Percentiles rank a stretch among this genome's conserved stretches.
These are phyloP conservation scores for Bipolaris zeicola DNA, from an alignment of 2,329 filamentous ascomycete species.

Conservation along the genomic window DNA sequence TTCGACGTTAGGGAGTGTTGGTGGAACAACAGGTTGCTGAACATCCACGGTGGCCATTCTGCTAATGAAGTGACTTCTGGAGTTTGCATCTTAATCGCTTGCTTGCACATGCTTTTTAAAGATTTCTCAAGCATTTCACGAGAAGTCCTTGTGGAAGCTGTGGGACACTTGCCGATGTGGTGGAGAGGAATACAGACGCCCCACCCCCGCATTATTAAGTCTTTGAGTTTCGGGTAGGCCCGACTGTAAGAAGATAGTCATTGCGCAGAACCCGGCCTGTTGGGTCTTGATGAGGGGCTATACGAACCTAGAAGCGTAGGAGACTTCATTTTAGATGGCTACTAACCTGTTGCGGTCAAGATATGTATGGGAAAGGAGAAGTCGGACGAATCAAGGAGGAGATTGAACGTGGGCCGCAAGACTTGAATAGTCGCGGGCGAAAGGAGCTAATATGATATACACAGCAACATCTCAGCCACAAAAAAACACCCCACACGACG, in stretches of 20 bases:
- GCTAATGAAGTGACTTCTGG: neutral
- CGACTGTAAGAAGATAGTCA: neutral
- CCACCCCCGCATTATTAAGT: neutral
- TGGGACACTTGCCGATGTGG: neutral
- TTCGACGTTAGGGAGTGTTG: neutral
- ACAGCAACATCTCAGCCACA: neutral
- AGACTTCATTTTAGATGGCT: no score
- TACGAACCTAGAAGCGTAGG: neutral
- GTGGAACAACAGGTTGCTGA: neutral
- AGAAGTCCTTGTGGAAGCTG: neutral
- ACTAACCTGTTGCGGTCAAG: neutral
- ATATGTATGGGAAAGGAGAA: neutral
- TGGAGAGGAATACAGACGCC: neutral
- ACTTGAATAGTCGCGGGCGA: neutral
- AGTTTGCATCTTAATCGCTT: neutral
- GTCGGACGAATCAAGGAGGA: neutral
- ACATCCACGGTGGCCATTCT: neutral
- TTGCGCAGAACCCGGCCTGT: neutral
- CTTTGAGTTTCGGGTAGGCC: neutral
- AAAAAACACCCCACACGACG: neutral
- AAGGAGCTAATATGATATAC: neutral
- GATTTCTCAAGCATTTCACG: no score
- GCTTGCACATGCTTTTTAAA: neutral
- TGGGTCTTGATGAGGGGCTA: neutral
- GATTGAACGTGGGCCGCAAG: neutral